These are phyloP conservation scores for Phylloporus scabripes DNA, from an alignment of 768 basidiomycete species.

Conservation along the genomic window DNA sequence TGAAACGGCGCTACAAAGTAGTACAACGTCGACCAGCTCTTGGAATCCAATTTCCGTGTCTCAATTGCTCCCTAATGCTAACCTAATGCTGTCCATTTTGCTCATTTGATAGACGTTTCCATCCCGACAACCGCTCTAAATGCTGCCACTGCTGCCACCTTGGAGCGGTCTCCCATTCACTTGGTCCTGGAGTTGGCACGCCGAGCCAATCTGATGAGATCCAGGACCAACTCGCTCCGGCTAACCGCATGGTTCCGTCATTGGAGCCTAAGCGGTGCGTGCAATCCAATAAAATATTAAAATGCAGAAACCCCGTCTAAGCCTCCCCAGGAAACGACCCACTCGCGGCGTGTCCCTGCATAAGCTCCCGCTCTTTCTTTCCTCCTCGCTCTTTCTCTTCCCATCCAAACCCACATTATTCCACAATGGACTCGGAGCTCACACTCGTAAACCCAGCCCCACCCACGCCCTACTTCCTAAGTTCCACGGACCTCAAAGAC, in stretches of 20 bases:
- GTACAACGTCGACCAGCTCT: background rate
- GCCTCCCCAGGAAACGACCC: background rate
- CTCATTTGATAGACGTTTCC: background rate
- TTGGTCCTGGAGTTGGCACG: background rate
- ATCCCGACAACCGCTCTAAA: background rate
- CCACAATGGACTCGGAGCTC: slow-evolving; percentile 24
- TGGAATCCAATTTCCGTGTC: background rate
- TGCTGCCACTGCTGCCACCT: background rate
- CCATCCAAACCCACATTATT: background rate
- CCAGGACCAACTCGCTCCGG: background rate
- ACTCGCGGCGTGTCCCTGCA: background rate
- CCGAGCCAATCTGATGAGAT: background rate
- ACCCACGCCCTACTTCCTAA: slow-evolving; percentile 27
- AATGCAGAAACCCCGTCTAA: background rate
- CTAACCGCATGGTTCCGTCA: background rate
- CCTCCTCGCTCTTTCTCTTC: background rate
- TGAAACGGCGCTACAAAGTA: background rate
- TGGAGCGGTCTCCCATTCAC: background rate
- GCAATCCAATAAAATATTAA: background rate
- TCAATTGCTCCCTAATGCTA: too few relatives aligned
- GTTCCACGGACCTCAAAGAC: slow-evolving; percentile 15
- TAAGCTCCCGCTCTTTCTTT: background rate
- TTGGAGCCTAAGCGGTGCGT: background rate
- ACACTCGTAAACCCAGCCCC: slow-evolving; percentile 24
- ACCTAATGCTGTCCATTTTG: too few relatives aligned